Conservation (phyloP, 768 basidiomycete species). For the Boletellus sp. region DNA sequence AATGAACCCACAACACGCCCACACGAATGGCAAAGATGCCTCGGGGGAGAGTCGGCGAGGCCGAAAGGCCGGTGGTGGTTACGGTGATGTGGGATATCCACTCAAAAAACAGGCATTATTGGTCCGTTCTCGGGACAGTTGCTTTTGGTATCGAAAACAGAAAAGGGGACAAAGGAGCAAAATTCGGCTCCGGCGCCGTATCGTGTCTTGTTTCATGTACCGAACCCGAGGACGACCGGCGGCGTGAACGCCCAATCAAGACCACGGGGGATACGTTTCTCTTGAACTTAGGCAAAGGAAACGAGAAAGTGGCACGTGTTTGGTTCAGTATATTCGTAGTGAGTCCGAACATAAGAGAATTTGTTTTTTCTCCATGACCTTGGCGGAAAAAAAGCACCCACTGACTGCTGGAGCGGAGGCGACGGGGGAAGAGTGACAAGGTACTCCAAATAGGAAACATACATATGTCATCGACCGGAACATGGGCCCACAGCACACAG, state of each 20-base stretch:
- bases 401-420: no score
- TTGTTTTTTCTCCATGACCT: neutral
- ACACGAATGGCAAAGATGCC: neutral
- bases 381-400: neutral
- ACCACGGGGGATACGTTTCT: neutral
- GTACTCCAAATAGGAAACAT: no score
- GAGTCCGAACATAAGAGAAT: neutral
- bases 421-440: no score
- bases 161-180: neutral
- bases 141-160: neutral
- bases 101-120: neutral
- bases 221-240: neutral
- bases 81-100: neutral
- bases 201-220: neutral
- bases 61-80: neutral
- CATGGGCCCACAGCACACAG: no score
- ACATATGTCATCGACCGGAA: no score
- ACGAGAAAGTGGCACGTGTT: neutral
- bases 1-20: neutral
- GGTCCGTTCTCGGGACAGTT: neutral
- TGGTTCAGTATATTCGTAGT: neutral
- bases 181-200: neutral
- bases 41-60: neutral
- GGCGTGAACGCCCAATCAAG: neutral
- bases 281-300: neutral